These are phyloP conservation scores for Nakazawaea ishiwadae DNA, from an alignment of 805 yeast genomes.

Conservation along the genomic window DNA sequence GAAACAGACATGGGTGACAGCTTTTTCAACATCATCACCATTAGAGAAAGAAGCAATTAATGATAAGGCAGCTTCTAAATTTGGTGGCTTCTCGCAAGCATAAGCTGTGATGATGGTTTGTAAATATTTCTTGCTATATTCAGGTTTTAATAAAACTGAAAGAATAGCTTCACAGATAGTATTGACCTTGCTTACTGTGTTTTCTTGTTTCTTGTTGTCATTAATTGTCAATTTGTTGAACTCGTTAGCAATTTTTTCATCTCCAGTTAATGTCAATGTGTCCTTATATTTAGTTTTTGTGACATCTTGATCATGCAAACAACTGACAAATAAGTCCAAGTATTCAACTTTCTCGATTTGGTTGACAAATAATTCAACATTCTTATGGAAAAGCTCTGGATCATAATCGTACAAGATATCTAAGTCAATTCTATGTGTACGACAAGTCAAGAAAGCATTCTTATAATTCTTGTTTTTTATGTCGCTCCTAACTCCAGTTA, in stretches of 20 bases:
- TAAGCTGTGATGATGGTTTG: conserved; percentile 86
- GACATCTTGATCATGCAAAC: conserved; percentile 83
- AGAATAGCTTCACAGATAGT: conserved; percentile 70
- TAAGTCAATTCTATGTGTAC: conserved; percentile 87
- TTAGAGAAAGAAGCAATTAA: conserved; percentile 51
- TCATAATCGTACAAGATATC: conserved; percentile 87
- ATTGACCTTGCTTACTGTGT: conserved; percentile 49
- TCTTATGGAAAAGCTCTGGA: conserved; percentile 60
- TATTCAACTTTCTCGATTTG: conserved; percentile 72
- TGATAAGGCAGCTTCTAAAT: conserved; percentile 65
- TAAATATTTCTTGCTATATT: conserved; percentile 51
- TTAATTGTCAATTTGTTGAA: neutral
- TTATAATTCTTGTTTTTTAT: conserved; percentile 55
- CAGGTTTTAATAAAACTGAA: conserved; percentile 45
- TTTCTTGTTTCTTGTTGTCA: conserved; percentile 1
- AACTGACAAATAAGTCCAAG: conserved; percentile 81
- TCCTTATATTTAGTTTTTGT: conserved; percentile 77
- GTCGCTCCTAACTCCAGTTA: conserved; percentile 71
- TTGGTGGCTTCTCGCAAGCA: conserved; percentile 89
- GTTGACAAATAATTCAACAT: conserved; percentile 61
- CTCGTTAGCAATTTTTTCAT: conserved; percentile 12
- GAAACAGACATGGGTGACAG: conserved; percentile 83
- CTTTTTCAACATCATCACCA: conserved; percentile 45
- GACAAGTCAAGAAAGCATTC: conserved; percentile 78
- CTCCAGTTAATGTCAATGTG: conserved; percentile 38